phyloP scores from a whole-genome alignment of 257 asterid genomes.

The Plantago elongata region DNA sequence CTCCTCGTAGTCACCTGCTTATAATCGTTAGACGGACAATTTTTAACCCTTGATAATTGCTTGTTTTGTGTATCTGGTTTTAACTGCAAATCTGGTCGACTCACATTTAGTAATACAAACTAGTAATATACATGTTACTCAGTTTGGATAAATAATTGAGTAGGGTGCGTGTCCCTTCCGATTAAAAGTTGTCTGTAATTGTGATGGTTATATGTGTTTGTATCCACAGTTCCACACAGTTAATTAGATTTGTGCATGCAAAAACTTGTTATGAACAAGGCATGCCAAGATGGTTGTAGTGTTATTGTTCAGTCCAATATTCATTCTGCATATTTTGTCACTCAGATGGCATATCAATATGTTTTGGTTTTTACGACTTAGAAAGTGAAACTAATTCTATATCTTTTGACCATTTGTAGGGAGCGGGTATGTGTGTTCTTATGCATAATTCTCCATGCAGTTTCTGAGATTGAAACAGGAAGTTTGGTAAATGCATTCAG shows the following conservation, averaged over 20 bases:
- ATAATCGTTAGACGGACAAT: too few species aligned
- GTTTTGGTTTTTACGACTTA: neutral
- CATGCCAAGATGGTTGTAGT: neutral
- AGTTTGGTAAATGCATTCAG: conserved; percentile 26
- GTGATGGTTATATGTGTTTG: too few species aligned
- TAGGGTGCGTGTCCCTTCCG: too few species aligned
- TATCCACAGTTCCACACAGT: too few species aligned
- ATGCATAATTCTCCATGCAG: conserved; percentile 49
- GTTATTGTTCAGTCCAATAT: neutral
- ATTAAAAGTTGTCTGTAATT: too few species aligned
- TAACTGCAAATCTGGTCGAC: conserved; percentile 1
- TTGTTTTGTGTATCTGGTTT: conserved; percentile 3
- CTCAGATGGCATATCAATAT: conserved; percentile 5
- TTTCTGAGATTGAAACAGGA: conserved; percentile 37
- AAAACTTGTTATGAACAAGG: too few species aligned
- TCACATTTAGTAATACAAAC: neutral
- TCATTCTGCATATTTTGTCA: conserved; percentile 5
- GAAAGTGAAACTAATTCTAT: conserved; percentile 20
- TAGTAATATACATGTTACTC: too few species aligned
- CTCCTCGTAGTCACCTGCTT: neutral
- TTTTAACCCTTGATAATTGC: neutral
- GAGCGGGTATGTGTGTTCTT: conserved; percentile 67
- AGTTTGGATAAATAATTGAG: too few species aligned
- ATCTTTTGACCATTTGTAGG: conserved; percentile 42
- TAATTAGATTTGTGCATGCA: too few species aligned